Evolutionary conservation across 768 basidiomycete genomes (phyloP), one percentile per base, ranked within the genome.

Genomic region (Daedaleopsis sinensis): DNA sequence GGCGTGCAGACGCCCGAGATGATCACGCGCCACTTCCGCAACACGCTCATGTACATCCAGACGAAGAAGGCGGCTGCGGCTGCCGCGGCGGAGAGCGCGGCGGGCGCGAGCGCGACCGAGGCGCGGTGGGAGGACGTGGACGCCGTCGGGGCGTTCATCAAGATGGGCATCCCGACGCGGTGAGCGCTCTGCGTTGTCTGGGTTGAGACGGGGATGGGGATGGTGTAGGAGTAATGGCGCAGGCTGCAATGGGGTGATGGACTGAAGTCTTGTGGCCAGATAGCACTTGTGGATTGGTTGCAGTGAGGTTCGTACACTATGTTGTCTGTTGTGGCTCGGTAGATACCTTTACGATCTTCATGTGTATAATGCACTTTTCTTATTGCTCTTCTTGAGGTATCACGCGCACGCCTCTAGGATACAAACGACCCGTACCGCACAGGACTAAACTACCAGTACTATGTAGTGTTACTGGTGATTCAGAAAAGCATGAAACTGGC

Each of bases 21-120:
- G 89, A 97, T 98, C 66, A 81, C 84, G 1, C 82, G 93, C 52
- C 97, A 99, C 76, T 98, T 98, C 82, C 83, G 87, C 57, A 98
- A 96, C 74, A 94, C 94, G 15, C 76, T 99, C 50, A 71, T 78
- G 19, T 91, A 95, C 71, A 95, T 98, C 50, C 86, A 91, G 69
- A 77, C 80, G 53, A 86, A 87, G 79, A 95, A 96, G 78, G 82
- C 79, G 37, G 81, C 78, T n/a, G 77, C 75, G 51, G 82, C 79
- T 35, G 80, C 78, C 24, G 75, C 73, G 55, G 78, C 65, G 18
- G 68, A 65, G 51, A 62, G 76, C 24, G 58, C 37, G 13, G 53
- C 10, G 9, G 54, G 39, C 8, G 39, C 27, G 27, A 32, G 36
- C 32, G 52, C 54, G 37, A 57, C 52, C 7, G 79, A 82, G 66